phyloP scores from a whole-genome alignment of 2,329 filamentous ascomycete genomes.

The Penicillium sp. region DNA sequence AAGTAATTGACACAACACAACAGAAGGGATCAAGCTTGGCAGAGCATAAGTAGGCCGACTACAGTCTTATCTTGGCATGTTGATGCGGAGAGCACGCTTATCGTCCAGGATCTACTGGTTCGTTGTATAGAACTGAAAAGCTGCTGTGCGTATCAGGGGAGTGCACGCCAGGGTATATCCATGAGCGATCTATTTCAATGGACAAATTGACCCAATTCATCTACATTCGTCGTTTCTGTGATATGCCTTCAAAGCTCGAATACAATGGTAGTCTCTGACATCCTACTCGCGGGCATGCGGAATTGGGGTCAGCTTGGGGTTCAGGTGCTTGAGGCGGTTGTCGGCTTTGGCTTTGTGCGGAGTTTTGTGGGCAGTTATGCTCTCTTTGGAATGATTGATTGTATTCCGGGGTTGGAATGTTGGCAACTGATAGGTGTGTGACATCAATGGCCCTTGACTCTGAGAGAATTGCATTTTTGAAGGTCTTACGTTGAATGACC shows the following conservation, averaged over 20 bases:
- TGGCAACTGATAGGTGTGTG: conserved; percentile 56
- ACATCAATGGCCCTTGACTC: neutral
- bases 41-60: neutral
- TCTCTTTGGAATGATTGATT: conserved; percentile 56
- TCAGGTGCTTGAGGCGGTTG: conserved; percentile 54
- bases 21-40: neutral
- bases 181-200: neutral
- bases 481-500: neutral
- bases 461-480: neutral
- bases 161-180: neutral
- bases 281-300: conserved; percentile 44
- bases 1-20: neutral
- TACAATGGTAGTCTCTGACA: conserved; percentile 8
- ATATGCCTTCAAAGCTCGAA: neutral
- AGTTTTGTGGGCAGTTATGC: conserved; percentile 53
- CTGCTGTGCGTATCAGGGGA: neutral
- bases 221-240: neutral
- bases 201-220: neutral
- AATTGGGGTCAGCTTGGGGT: conserved; percentile 54
- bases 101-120: neutral
- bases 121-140: neutral
- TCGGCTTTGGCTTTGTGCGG: conserved; percentile 52
- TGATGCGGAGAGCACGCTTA: neutral
- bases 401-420: conserved; percentile 54
- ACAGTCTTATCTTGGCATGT: neutral